phyloP scores from a whole-genome alignment of 2,329 filamentous ascomycete genomes.

The Ophiostoma quercus region DNA sequence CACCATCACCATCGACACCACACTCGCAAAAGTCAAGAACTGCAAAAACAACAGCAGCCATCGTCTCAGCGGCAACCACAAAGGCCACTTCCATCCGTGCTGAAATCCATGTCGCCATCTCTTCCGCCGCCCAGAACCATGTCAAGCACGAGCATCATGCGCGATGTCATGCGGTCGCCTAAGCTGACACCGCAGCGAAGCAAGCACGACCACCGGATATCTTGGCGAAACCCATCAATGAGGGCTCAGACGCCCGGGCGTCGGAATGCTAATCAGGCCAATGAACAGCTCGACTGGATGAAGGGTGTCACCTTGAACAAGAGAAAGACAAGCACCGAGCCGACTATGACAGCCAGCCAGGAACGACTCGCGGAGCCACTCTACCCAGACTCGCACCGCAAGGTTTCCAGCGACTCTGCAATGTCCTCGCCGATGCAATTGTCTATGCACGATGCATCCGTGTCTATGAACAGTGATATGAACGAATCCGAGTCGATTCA shows the following conservation, averaged over 20 bases:
- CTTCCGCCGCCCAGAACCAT: slow-evolving; percentile 15
- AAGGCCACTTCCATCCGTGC: slow-evolving; percentile 1
- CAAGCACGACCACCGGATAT: slow-evolving; percentile 36
- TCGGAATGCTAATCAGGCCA: slow-evolving; percentile 43
- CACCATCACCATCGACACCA: slow-evolving; percentile 9
- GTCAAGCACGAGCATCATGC: slow-evolving; percentile 21
- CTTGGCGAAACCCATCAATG: slow-evolving; percentile 56
- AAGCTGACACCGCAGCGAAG: slow-evolving; percentile 39
- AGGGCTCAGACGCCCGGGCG: slow-evolving; percentile 42
- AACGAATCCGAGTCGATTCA: slow-evolving; percentile 58
- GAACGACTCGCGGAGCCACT: slow-evolving; percentile 16
- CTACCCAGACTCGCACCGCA: slow-evolving; percentile 14
- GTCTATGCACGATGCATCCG: slow-evolving; percentile 48
- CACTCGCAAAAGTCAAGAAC: background rate
- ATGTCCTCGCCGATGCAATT: slow-evolving; percentile 42
- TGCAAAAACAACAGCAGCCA: background rate
- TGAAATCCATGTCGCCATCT: slow-evolving; percentile 17
- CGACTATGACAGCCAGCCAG: slow-evolving; percentile 15
- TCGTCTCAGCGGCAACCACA: background rate
- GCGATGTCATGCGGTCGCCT: slow-evolving; percentile 31
- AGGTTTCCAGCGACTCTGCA: slow-evolving; percentile 25
- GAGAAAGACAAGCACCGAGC: slow-evolving; percentile 43
- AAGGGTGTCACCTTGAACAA: slow-evolving; percentile 62
- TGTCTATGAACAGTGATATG: slow-evolving; percentile 49
- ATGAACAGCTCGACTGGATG: slow-evolving; percentile 63